These are phyloP conservation scores for Xerocomellus intermedius DNA, from an alignment of 768 basidiomycete species.

Conservation along the genomic window DNA sequence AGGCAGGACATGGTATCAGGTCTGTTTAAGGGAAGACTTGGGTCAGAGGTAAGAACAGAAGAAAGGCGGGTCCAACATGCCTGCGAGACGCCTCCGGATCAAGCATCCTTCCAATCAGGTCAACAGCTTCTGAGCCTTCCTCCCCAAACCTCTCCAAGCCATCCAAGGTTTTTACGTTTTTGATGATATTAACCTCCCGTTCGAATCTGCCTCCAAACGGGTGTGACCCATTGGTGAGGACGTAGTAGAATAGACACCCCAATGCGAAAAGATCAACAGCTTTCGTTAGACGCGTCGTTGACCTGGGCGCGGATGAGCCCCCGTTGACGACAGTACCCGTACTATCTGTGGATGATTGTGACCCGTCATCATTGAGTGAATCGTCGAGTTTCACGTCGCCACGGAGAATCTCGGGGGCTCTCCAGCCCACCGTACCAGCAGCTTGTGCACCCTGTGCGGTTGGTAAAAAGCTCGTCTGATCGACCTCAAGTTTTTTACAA, in stretches of 20 bases:
- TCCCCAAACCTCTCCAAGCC: constrained; percentile 82
- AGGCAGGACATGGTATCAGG: constrained; percentile 88
- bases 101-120: constrained; percentile 80
- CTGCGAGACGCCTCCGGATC: constrained; percentile 69
- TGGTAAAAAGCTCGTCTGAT: constrained; percentile 95
- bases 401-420: constrained; percentile 92
- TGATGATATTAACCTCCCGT: constrained; percentile 91
- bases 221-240: constrained; percentile 85
- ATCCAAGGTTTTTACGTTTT: constrained; percentile 68
- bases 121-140: constrained; percentile 87
- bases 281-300: constrained; percentile 78
- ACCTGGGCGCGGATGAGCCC: constrained; percentile 13
- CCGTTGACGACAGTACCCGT: constrained; percentile 45
- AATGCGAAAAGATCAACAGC: constrained; percentile 96
- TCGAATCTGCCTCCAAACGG: constrained; percentile 94
- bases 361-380: constrained; percentile 56
- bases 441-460: constrained; percentile 87
- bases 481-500: constrained; percentile 91
- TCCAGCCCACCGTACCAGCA: constrained; percentile 95
- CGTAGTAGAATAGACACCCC: constrained; percentile 94
- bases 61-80: constrained; percentile 43
- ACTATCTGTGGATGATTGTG: constrained; percentile 66
- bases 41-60: constrained; percentile 4
- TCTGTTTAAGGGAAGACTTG: constrained; percentile 37
- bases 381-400: constrained; percentile 95